A percentile compares a stretch with the other conserved stretches of the same genome.
Conservation (phyloP, 345 rosid species). For the Populus ilicifolia region DNA sequence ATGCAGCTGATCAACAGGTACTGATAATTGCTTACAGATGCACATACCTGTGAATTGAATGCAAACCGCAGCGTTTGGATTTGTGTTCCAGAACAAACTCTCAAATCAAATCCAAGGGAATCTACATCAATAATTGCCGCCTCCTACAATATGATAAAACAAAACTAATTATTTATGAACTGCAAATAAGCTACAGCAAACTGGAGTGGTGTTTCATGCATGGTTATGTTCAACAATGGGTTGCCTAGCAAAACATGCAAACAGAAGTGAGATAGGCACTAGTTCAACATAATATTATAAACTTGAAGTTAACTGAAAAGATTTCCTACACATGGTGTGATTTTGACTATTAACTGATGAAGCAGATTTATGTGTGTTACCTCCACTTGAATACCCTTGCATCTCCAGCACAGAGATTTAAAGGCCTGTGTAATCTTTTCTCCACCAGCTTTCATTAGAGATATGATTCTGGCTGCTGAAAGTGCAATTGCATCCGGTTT, state of each 20-base stretch:
- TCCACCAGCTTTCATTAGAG: constrained; percentile 64
- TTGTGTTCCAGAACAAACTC: constrained; percentile 83
- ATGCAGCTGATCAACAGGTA: background rate
- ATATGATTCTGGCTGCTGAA: constrained; percentile 57
- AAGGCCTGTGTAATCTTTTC: constrained; percentile 63
- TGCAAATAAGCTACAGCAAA: background rate
- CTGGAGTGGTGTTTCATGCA: background rate
- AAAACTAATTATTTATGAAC: background rate
- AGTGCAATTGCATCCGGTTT: constrained; percentile 80
- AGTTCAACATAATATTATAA: background rate
- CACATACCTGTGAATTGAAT: constrained; percentile 62
- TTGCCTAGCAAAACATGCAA: background rate
- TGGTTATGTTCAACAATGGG: background rate
- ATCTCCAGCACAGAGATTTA: constrained; percentile 73
- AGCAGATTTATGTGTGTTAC: constrained; percentile 34
- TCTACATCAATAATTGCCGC: constrained; percentile 59
- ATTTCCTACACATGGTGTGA: background rate
- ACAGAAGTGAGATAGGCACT: background rate
- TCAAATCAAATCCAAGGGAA: constrained; percentile 75
- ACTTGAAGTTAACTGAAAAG: background rate
- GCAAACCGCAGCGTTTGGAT: constrained; percentile 74
- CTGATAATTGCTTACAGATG: background rate
- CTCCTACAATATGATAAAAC: constrained; percentile 46
- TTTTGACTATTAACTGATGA: background rate
- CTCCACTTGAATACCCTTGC: constrained; percentile 83